These are phyloP conservation scores for Coprinellus micaceus DNA, from an alignment of 768 basidiomycete species.

Conservation along the genomic window DNA sequence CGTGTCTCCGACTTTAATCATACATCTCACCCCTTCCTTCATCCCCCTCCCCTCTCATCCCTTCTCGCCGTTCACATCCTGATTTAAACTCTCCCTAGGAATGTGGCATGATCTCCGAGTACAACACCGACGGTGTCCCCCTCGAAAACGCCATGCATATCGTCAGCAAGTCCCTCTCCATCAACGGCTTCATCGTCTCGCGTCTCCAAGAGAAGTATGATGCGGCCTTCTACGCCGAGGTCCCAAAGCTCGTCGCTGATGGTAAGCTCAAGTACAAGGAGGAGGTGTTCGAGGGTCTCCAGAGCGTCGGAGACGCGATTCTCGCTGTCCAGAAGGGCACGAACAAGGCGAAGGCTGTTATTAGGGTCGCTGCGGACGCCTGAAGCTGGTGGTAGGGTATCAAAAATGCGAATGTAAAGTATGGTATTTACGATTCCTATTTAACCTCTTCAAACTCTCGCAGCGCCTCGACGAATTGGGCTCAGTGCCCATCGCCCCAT, in stretches of 20 bases:
- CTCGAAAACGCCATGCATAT: slow-evolving; percentile 36
- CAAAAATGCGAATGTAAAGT: not conserved
- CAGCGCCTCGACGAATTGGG: slow-evolving; percentile 10
- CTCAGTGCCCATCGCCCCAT: slow-evolving; percentile 27
- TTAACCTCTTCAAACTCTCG: slow-evolving; percentile 7
- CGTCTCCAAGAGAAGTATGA: slow-evolving; percentile 26
- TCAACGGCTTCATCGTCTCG: slow-evolving; percentile 40
- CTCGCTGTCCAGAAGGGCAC: slow-evolving; percentile 25
- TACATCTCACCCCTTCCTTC: no score
- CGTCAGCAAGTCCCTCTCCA: slow-evolving; percentile 37
- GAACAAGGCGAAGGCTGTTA: slow-evolving; percentile 25
- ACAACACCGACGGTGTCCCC: slow-evolving; percentile 28
- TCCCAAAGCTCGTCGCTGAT: slow-evolving; percentile 34
- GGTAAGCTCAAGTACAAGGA: slow-evolving; percentile 39
- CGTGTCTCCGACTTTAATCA: slow-evolving; percentile 3
- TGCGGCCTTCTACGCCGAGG: slow-evolving; percentile 32
- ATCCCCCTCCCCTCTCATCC: no score
- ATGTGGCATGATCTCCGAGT: slow-evolving; percentile 41
- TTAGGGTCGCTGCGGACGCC: slow-evolving; percentile 26
- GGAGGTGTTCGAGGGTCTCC: slow-evolving; percentile 33
- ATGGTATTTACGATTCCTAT: not conserved
- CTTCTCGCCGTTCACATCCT: not conserved
- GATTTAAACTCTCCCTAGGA: slow-evolving; percentile 21
- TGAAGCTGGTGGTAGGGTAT: not conserved
- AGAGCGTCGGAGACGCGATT: slow-evolving; percentile 36